phyloP scores from a whole-genome alignment of 2,329 filamentous ascomycete species.

The Macrophomina phaseolina region DNA sequence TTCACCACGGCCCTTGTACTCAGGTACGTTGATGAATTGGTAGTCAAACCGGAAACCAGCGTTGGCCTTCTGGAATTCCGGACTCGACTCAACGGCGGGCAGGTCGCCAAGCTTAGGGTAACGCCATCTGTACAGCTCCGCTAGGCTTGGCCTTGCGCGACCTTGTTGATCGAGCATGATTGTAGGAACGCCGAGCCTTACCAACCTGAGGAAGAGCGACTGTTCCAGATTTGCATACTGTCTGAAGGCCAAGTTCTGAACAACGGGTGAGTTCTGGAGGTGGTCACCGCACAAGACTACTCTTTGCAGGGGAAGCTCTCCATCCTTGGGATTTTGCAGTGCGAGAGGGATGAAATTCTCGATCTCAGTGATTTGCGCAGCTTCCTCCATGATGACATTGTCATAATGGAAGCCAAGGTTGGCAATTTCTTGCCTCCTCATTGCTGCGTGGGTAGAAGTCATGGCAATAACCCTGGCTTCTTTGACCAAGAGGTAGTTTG shows the following conservation, averaged over 20 bases:
- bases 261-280: constrained; percentile 93
- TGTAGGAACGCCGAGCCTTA: constrained; percentile 89
- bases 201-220: constrained; percentile 88
- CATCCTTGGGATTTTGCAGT: constrained; percentile 80
- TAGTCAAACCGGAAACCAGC: constrained; percentile 92
- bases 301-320: constrained; percentile 78
- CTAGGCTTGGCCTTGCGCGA: constrained; percentile 84
- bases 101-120: constrained; percentile 83
- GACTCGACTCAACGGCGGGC: constrained; percentile 69
- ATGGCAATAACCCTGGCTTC: constrained; percentile 98
- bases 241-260: constrained; percentile 91
- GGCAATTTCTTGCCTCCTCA: constrained; percentile 88
- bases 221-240: constrained; percentile 97
- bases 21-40: constrained; percentile 93
- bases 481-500: constrained; percentile 92
- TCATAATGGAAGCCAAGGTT: constrained; percentile 95
- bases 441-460: constrained; percentile 97
- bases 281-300: constrained; percentile 95
- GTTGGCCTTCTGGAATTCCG: constrained; percentile 82
- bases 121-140: constrained; percentile 90
- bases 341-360: constrained; percentile 95
- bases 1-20: constrained; percentile 91
- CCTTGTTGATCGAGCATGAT: constrained; percentile 93
- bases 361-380: constrained; percentile 95
- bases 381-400: constrained; percentile 98